These are phyloP conservation scores for Agrocybe pediades DNA, from an alignment of 768 basidiomycete species.

Conservation along the genomic window DNA sequence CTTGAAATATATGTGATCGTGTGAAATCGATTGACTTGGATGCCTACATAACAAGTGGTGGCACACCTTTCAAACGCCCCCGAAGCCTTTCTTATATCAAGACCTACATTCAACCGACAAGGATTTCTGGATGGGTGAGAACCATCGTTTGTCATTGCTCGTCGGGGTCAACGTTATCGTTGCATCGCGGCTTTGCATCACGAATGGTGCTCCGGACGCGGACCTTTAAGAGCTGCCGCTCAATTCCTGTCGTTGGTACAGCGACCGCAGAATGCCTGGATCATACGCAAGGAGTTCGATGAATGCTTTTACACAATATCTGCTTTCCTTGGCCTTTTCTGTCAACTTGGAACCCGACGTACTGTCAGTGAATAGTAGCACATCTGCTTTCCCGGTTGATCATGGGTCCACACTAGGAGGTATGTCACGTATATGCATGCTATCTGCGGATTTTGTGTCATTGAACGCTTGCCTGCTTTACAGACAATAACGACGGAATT, in stretches of 20 bases:
- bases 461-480: not conserved
- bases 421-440: not conserved
- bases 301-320: slow-evolving; percentile 28
- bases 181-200: slow-evolving; percentile 42
- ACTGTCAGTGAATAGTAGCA: too few relatives aligned
- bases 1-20: too few relatives aligned
- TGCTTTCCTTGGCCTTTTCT: slow-evolving; percentile 31
- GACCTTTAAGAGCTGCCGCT: slow-evolving; percentile 30
- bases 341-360: slow-evolving; percentile 18
- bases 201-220: slow-evolving; percentile 39
- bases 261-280: slow-evolving; percentile 34
- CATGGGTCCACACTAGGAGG: not conserved
- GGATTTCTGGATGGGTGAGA: slow-evolving; percentile 46
- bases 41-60: too few relatives aligned
- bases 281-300: slow-evolving; percentile 35
- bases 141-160: slow-evolving; percentile 41
- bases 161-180: slow-evolving; percentile 31
- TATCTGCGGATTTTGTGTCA: not conserved
- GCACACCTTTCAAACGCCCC: too few relatives aligned
- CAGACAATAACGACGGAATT: not conserved
- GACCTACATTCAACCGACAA: too few relatives aligned
- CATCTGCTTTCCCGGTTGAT: too few relatives aligned
- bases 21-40: too few relatives aligned
- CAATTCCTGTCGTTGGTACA: slow-evolving; percentile 36
- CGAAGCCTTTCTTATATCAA: too few relatives aligned